Percentiles rank a stretch among this genome's conserved stretches.
phyloP scores from a whole-genome alignment of 2,329 filamentous ascomycete genomes.

The Penicillium sclerotigenum region DNA sequence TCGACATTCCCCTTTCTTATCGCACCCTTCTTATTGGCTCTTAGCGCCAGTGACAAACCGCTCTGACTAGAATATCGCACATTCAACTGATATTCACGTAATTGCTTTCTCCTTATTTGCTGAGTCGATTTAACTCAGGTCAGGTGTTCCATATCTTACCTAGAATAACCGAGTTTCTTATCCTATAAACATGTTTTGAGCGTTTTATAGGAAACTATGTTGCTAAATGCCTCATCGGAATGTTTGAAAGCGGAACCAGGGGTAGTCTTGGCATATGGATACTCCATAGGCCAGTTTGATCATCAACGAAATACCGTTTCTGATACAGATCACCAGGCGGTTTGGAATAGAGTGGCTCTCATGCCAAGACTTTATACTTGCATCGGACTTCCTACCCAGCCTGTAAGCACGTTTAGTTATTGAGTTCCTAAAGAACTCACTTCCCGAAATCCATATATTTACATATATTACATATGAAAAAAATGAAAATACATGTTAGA shows the following conservation, averaged over 20 bases:
- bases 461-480: neutral
- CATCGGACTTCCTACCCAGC: neutral
- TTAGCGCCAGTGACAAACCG: conserved; percentile 29
- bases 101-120: conserved; percentile 4
- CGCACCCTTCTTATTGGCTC: conserved; percentile 26
- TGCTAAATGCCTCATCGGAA: conserved; percentile 22
- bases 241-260: conserved; percentile 1
- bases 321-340: neutral
- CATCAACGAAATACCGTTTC: neutral
- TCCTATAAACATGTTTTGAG: conserved; percentile 2
- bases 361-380: conserved; percentile 8
- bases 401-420: neutral
- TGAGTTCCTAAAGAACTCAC: neutral
- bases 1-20: conserved; percentile 27
- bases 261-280: conserved; percentile 4
- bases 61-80: conserved; percentile 27
- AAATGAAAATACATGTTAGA: too few species aligned
- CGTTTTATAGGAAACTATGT: conserved; percentile 3
- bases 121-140: neutral
- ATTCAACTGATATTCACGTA: conserved; percentile 6
- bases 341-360: neutral
- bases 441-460: neutral
- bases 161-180: neutral
- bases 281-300: neutral
- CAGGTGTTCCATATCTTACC: conserved; percentile 6